Evolutionary conservation across 2,329 filamentous ascomycete genomes (phyloP).

Genomic region (Albophoma yamanashiensis): DNA sequence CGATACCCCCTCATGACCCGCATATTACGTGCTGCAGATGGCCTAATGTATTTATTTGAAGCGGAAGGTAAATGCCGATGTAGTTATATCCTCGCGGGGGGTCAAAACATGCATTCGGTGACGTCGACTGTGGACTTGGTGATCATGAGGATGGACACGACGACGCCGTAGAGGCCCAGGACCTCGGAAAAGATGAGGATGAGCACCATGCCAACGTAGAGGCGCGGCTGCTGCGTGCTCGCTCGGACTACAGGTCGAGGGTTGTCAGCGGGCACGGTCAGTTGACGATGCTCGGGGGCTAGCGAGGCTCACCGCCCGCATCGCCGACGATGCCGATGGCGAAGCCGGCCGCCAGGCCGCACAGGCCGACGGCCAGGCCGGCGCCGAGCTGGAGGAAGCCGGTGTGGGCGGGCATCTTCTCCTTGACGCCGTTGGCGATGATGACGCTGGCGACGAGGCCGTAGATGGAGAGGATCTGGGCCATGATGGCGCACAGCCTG

Average conservation of each 20-base stretch:
- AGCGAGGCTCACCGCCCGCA: constrained; percentile 24
- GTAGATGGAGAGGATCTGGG: constrained; percentile 36
- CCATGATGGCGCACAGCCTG: constrained; percentile 33
- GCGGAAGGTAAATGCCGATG: not conserved
- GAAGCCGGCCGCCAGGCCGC: constrained; percentile 34
- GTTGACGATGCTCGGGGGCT: not conserved
- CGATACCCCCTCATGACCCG: not conserved
- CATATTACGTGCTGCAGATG: not conserved
- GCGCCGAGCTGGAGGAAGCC: constrained; percentile 33
- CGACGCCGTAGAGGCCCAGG: constrained; percentile 32
- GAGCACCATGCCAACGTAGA: constrained; percentile 36
- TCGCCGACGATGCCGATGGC: constrained; percentile 36
- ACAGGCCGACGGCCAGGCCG: constrained; percentile 30
- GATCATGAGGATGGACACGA: constrained; percentile 38
- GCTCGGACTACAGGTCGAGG: constrained; percentile 24
- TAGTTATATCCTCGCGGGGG: not conserved
- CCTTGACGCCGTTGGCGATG: constrained; percentile 27
- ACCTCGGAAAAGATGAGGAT: constrained; percentile 38
- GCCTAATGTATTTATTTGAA: not conserved
- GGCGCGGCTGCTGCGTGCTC: constrained; percentile 33
- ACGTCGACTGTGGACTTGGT: constrained; percentile 28
- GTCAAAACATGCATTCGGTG: constrained; percentile 25
- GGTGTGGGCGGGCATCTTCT: constrained; percentile 31
- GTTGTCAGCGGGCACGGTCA: not conserved
- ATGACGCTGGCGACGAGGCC: constrained; percentile 33